Base-by-base conservation (phyloP, 2,329 filamentous ascomycete genomes). In the Alternaria dauci region DNA sequence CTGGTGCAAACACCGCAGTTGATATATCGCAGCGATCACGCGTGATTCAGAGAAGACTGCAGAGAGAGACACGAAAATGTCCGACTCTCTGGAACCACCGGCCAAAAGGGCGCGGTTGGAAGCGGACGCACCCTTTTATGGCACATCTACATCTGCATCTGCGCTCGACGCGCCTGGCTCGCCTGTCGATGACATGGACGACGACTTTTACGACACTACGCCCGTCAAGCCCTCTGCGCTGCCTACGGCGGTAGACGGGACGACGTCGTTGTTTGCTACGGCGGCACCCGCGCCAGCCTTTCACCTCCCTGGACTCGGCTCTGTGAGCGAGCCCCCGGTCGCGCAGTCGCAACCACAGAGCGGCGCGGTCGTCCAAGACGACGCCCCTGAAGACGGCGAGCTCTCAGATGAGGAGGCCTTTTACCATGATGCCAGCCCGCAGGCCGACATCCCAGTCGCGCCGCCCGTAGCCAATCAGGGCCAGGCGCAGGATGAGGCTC, bases 61-160 rank as follows among this genome's bases (percentile, higher is more conserved):
- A 66, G 68, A 73, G 69, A 59, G 60, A 55, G 58, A 69, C 60
- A 66, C 61, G 62, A 48, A 59, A 61, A 76, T 77, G 72, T 71
- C 75, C 66, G 73, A 78, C 71, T 70, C 71, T 66, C 63, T 69
- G 65, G 74, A 75, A 72, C 76, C 75, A 65, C 79, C 80, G 42
- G 74, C 77, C 58, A 81, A 82, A 74, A 76, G 77, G 70, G 76
- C 76, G 61, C 73, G 77, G 66, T 71, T 80, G 55, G 70, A 75
- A 57, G 65, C 70, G 63, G 80, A 81, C 63, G 76, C 70, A 56
- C 71, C 75, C 52, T 66, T 75, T 62, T 68, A 74, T 63, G 72
- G 74, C 62, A 74, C 78, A 59, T 54, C 56, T 41, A 30, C 56
- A 43, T 65, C 63, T 61, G 76, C 78, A 58, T 65, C 66, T 55